phyloP scores from a whole-genome alignment of 495 filamentous ascomycete species.

The Lichenothelia convexa region DNA sequence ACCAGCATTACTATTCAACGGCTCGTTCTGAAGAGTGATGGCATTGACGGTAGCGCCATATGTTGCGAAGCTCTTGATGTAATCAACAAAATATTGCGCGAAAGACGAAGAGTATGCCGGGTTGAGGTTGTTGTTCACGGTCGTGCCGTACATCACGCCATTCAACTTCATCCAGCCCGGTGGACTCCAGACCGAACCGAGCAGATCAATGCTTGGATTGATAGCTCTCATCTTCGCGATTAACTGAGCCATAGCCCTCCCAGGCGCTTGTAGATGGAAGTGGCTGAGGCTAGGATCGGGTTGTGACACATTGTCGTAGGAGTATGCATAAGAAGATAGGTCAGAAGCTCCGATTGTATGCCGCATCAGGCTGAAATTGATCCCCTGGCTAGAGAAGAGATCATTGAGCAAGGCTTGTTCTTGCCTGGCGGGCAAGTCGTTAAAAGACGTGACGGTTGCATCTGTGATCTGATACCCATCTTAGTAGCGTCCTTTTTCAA shows the following conservation, averaged over 20 bases:
- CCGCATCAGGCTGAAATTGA: too few relatives aligned
- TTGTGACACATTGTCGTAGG: too few relatives aligned
- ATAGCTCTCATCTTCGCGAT: slow-evolving; percentile 24
- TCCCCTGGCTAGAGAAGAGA: too few relatives aligned
- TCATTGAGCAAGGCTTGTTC: too few relatives aligned
- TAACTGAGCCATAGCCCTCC: slow-evolving; percentile 32
- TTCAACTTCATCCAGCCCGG: slow-evolving; percentile 43
- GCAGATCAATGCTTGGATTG: slow-evolving; percentile 20
- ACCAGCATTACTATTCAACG: too few relatives aligned
- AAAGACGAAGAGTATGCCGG: slow-evolving; percentile 27
- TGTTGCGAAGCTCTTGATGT: slow-evolving; percentile 30
- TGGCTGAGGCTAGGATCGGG: too few relatives aligned
- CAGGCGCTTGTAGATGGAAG: slow-evolving; percentile 31
- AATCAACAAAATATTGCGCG: slow-evolving; percentile 38
- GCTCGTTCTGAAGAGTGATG: slow-evolving; percentile 40
- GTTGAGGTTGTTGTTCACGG: slow-evolving; percentile 33
- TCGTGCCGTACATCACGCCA: slow-evolving; percentile 28
- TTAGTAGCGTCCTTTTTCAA: too few relatives aligned
- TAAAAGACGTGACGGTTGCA: too few relatives aligned
- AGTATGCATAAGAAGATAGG: too few relatives aligned
- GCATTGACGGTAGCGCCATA: slow-evolving; percentile 31
- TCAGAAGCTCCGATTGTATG: too few relatives aligned
- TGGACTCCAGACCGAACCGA: slow-evolving; percentile 35
- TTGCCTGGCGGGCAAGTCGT: too few relatives aligned
- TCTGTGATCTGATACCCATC: too few relatives aligned